Percentiles rank a stretch among this genome's conserved stretches.
Conservation (phyloP, 1,139 yeast genomes). For the Blastobotrys capitulatus region DNA sequence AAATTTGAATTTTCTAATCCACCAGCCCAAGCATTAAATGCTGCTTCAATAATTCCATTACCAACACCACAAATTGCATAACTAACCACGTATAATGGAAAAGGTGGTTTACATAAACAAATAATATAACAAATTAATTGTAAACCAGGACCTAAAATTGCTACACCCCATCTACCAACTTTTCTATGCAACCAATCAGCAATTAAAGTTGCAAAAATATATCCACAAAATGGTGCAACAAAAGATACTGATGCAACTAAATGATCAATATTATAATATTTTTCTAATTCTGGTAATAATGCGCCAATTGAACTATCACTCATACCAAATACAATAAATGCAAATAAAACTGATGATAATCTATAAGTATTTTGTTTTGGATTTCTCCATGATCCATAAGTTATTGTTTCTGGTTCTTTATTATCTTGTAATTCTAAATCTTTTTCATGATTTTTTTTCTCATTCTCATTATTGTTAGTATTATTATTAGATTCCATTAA, state of each 20-base stretch:
- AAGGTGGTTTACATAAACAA: conserved; percentile 39
- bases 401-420: neutral
- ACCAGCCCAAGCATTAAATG: conserved; percentile 51
- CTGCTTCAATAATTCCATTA: conserved; percentile 49
- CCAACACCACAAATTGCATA: conserved; percentile 60
- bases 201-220: conserved; percentile 34
- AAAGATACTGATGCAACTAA: conserved; percentile 28
- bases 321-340: conserved; percentile 30
- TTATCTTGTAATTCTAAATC: no score
- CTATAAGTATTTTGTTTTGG: conserved; percentile 21
- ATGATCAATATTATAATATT: conserved; percentile 25
- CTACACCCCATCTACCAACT: conserved; percentile 40
- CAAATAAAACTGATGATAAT: conserved; percentile 22
- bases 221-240: conserved; percentile 33
- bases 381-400: conserved; percentile 18
- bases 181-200: conserved; percentile 35
- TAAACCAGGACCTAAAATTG: conserved; percentile 36
- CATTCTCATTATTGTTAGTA: neutral
- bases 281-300: conserved; percentile 26
- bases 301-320: conserved; percentile 28
- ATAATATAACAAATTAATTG: conserved; percentile 40
- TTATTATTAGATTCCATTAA: neutral
- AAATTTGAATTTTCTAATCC: conserved; percentile 44
- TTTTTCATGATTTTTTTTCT: neutral
- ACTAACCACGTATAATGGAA: conserved; percentile 42